These are phyloP conservation scores for Cordyceps fumosorosea DNA, from an alignment of 2,329 filamentous ascomycete genomes.

Conservation along the genomic window DNA sequence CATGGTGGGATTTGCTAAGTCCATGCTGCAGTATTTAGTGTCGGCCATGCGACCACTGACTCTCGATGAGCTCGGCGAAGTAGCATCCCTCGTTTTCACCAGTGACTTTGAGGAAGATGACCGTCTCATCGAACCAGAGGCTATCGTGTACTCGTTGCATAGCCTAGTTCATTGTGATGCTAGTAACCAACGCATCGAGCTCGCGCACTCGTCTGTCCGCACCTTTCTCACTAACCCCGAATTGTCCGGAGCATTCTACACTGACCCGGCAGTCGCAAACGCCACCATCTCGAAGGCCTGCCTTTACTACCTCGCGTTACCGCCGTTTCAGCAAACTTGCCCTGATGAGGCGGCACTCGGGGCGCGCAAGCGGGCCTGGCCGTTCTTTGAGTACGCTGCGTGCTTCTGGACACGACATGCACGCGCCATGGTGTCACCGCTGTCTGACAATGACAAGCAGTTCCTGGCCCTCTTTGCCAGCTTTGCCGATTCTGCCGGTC, in stretches of 20 bases:
- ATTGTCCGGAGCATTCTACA: neutral
- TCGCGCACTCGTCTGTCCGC: slow-evolving; percentile 11
- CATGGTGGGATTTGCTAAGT: neutral
- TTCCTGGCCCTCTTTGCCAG: neutral
- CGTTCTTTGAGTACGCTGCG: slow-evolving; percentile 5
- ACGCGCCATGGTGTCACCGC: neutral
- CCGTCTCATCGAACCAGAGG: slow-evolving; percentile 11
- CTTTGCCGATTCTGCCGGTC: neutral
- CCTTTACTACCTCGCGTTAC: slow-evolving; percentile 5
- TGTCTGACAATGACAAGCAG: neutral
- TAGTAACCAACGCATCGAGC: neutral
- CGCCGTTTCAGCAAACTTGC: neutral
- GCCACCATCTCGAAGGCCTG: neutral
- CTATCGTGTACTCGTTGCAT: slow-evolving; percentile 2
- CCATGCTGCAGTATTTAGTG: slow-evolving; percentile 8
- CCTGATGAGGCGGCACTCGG: neutral
- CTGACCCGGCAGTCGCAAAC: neutral
- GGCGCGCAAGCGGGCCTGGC: slow-evolving; percentile 6
- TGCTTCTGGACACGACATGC: slow-evolving; percentile 8
- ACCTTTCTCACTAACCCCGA: neutral
- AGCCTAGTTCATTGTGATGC: slow-evolving; percentile 3
- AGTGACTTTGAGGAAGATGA: slow-evolving; percentile 8
- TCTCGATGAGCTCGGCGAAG: slow-evolving; percentile 6
- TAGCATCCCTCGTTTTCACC: neutral
- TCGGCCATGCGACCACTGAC: slow-evolving; percentile 7